Base-by-base conservation (phyloP, 2,329 filamentous ascomycete species). In the Pseudocercospora musae region DNA sequence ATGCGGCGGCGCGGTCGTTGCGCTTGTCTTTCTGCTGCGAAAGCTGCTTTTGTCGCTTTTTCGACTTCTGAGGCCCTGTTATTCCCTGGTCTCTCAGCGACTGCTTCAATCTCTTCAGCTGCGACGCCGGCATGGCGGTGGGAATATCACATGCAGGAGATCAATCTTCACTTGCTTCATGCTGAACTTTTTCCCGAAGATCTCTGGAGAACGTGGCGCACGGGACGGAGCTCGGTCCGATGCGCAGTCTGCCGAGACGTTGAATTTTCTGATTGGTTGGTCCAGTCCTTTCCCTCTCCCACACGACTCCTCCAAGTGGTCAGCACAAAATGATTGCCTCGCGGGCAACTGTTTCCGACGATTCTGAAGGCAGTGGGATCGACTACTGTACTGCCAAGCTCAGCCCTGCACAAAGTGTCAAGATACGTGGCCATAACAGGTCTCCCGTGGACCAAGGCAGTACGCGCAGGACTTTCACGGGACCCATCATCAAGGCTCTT, bases 91-190 rank as follows among this genome's bases (percentile, higher is more conserved):
- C 92, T 66, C 88, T 86, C 52, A 99, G 84, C 9, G 93, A 96
- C 69, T 91, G 85, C 80, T 98, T 99, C 49, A 99, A 85, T 78
- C 93, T 90, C 80, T 98, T 99, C 62, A 99, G 84, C 81, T 99
- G 96, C 11, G 96, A 99, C 66, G 93, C 91, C 70, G 94, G 88
- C 95, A 99, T 99, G 2, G 27, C 60, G 37, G 33, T 18, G 37
- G 44, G 23, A 18, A 8, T 10, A 13, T 29, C 10, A 29, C 48
- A n/a, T 20, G 29, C n/a, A 31, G 42, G 40, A 23, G 7, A n/a
- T 50, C 31, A 42, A 25, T 27, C 11, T 20, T 25, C 13, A 18
- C 21, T 27, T 6, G 29, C 21, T 53, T 21, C 18, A 4, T 52
- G 13, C 11, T 55, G 50, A 67, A 63, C 65, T 70, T 70, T 70